These are phyloP conservation scores for Diutina mesorugosa DNA, from an alignment of 1,139 yeast species.

Conservation along the genomic window DNA sequence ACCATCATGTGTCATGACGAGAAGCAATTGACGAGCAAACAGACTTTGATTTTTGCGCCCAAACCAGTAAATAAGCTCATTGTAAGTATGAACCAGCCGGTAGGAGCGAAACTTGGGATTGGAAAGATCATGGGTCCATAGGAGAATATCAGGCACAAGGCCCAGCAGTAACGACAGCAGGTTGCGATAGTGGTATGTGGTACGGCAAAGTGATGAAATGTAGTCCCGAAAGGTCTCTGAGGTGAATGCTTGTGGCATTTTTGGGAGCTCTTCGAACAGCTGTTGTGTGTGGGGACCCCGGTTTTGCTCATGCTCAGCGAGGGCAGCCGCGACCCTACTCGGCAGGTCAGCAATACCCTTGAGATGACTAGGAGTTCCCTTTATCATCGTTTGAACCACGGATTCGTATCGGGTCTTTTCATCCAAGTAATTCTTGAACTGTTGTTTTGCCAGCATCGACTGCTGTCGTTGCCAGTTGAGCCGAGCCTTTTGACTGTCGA, in stretches of 20 bases:
- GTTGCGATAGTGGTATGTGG: constrained; percentile 19
- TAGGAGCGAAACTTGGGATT: constrained; percentile 16
- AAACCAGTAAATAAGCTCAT: constrained; percentile 28
- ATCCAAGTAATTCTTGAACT: constrained; percentile 10
- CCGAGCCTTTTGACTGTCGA: constrained; percentile 13
- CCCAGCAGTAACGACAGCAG: constrained; percentile 26
- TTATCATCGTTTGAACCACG: constrained; percentile 20
- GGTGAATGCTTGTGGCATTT: constrained; percentile 17
- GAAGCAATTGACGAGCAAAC: constrained; percentile 27
- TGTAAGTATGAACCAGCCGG: constrained; percentile 26
- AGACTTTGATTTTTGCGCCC: constrained; percentile 21
- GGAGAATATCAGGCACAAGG: constrained; percentile 23
- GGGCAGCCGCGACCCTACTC: constrained; percentile 7
- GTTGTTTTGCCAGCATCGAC: constrained; percentile 6
- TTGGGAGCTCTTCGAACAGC: constrained; percentile 21
- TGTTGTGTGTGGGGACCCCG: constrained; percentile 4
- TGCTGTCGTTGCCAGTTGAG: constrained; percentile 16
- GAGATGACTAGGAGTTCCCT: constrained; percentile 20
- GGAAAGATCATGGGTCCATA: constrained; percentile 25
- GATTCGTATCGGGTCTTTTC: constrained; percentile 17
- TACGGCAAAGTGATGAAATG: constrained; percentile 25
- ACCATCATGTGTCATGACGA: constrained; percentile 32
- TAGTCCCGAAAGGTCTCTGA: constrained; percentile 21
- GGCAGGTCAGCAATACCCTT: constrained; percentile 9
- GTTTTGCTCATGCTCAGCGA: constrained; percentile 4